phyloP scores from a whole-genome alignment of 768 basidiomycete species.

The Xerocomus spinulosus region DNA sequence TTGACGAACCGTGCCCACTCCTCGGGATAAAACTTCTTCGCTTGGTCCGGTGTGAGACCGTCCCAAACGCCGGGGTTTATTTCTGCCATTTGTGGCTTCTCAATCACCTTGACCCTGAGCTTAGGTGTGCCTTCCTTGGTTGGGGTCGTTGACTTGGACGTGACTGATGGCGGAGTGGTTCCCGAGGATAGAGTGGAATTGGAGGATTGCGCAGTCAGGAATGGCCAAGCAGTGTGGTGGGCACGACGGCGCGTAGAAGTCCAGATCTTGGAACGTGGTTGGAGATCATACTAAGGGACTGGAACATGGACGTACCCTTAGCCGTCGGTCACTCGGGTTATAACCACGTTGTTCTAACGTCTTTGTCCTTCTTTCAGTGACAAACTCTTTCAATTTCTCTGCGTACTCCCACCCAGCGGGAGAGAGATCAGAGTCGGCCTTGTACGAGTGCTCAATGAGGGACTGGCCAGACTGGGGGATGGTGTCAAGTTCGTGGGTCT shows the following conservation, averaged over 20 bases:
- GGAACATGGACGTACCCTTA: constrained; percentile 49
- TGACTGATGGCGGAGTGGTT: not conserved
- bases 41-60: constrained; percentile 86
- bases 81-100: constrained; percentile 96
- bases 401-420: constrained; percentile 96
- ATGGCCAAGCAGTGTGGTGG: constrained; percentile 96
- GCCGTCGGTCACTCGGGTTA: constrained; percentile 52
- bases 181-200: constrained; percentile 9
- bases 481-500: not conserved
- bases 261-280: constrained; percentile 68
- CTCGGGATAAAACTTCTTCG: constrained; percentile 83
- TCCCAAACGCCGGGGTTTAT: constrained; percentile 99
- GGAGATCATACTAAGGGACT: not conserved
- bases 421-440: constrained; percentile 95
- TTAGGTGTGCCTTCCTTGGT: constrained; percentile 16
- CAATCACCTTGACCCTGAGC: constrained; percentile 74
- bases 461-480: constrained; percentile 86
- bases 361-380: constrained; percentile 77
- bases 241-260: constrained; percentile 91
- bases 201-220: constrained; percentile 41
- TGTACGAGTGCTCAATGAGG: constrained; percentile 96
- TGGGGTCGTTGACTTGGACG: not conserved
- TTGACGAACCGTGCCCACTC: constrained; percentile 92
- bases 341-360: constrained; percentile 68
- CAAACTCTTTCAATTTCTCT: constrained; percentile 83